Percentiles rank a stretch among this genome's conserved stretches.
Evolutionary conservation across 106 monocot genomes (phyloP).

Genomic region (Dioscorea zingiberensis): DNA sequence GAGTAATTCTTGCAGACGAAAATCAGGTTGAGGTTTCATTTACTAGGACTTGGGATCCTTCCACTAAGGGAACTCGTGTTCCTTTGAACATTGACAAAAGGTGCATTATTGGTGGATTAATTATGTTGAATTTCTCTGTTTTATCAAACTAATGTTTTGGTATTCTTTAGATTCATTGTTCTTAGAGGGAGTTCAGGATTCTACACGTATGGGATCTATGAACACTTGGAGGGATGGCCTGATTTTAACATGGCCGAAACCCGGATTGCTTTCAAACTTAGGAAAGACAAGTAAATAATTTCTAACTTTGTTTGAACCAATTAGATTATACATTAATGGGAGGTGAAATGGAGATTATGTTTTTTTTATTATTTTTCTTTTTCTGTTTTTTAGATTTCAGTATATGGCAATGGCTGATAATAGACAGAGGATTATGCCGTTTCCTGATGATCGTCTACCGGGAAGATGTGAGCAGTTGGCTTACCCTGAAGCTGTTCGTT

Average conservation of each 20-base stretch:
- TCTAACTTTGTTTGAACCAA: background rate
- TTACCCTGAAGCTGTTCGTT: constrained; percentile 60
- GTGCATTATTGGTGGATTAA: constrained; percentile 10
- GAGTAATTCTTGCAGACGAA: constrained; percentile 44
- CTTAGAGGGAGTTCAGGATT: constrained; percentile 52
- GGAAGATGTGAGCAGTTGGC: constrained; percentile 42
- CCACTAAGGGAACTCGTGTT: constrained; percentile 41
- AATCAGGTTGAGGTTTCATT: constrained; percentile 75
- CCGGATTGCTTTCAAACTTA: constrained; percentile 65
- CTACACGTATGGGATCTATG: constrained; percentile 66
- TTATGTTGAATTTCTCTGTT: background rate
- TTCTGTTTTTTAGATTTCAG: constrained; percentile 39
- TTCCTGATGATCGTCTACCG: constrained; percentile 65
- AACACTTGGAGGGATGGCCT: constrained; percentile 69
- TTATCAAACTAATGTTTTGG: background rate
- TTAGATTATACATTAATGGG: background rate
- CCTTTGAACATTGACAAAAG: constrained; percentile 82
- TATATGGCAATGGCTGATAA: constrained; percentile 72
- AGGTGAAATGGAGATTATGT: constrained; percentile 3
- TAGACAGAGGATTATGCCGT: constrained; percentile 67
- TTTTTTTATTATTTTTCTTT: too few relatives aligned
- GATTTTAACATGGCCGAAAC: constrained; percentile 63
- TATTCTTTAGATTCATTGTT: constrained; percentile 39
- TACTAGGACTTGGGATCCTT: constrained; percentile 60
- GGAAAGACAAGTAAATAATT: constrained; percentile 53